Conservation (phyloP, 768 basidiomycete genomes). For the Collybia sordida region DNA sequence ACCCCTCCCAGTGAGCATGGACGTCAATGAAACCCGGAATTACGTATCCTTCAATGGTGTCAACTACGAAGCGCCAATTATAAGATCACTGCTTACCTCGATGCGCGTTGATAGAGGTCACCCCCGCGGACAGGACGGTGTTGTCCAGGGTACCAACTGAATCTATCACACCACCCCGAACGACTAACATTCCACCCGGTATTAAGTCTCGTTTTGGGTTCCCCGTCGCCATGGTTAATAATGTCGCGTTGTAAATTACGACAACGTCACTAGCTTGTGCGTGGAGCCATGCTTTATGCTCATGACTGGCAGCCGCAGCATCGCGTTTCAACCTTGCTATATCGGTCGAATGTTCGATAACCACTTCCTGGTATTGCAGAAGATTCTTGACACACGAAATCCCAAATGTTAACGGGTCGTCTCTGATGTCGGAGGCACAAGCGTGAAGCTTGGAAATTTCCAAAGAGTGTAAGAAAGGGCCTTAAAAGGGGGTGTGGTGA, state of each 20-base stretch:
- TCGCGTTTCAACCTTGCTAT: conserved; percentile 57
- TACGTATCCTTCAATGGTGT: conserved; percentile 48
- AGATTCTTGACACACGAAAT: conserved; percentile 58
- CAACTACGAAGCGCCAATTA: background rate
- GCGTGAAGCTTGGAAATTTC: conserved; percentile 50
- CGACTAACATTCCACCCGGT: conserved; percentile 48
- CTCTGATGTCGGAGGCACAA: conserved; percentile 48
- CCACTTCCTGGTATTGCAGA: conserved; percentile 57
- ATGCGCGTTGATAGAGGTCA: conserved; percentile 53
- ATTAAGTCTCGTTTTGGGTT: conserved; percentile 49
- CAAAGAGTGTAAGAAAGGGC: conserved; percentile 63
- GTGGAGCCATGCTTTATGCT: conserved; percentile 16
- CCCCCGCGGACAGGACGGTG: conserved; percentile 29
- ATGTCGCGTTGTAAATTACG: conserved; percentile 65
- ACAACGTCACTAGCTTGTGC: conserved; percentile 41
- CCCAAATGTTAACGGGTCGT: conserved; percentile 56
- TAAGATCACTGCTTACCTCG: conserved; percentile 45
- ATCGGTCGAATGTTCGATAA: conserved; percentile 62
- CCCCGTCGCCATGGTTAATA: conserved; percentile 68
- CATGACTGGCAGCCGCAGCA: conserved; percentile 25
- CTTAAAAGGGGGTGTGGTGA: conserved; percentile 25
- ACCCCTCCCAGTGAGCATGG: conserved; percentile 73
- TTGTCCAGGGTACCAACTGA: conserved; percentile 36
- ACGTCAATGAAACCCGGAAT: conserved; percentile 76
- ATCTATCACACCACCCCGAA: conserved; percentile 59